phyloP scores from a whole-genome alignment of 139 green algal genomes.

The Limnomonas spitsbergensis region DNA sequence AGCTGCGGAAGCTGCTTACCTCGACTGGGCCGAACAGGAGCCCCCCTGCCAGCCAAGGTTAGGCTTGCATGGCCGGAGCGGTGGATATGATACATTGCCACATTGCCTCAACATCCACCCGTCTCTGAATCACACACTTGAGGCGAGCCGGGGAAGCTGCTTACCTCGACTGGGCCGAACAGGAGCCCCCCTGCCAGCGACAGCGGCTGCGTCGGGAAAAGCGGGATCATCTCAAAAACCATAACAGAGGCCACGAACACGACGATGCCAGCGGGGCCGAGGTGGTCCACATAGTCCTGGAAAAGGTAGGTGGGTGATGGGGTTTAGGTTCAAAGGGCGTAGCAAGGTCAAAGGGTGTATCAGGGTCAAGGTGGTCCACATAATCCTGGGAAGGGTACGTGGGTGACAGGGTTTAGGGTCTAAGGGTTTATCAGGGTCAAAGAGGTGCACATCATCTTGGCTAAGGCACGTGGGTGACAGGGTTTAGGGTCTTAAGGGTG shows the following conservation, averaged over 20 bases:
- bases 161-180: conserved; percentile 70
- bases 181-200: conserved; percentile 71
- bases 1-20: no score
- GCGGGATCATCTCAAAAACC: conserved; percentile 73
- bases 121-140: no score
- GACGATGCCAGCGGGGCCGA: conserved; percentile 60
- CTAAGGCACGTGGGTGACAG: not conserved
- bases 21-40: conserved; percentile 75
- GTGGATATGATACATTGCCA: no score
- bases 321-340: not conserved
- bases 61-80: no score
- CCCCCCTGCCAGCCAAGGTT: no score
- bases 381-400: conserved; percentile 43
- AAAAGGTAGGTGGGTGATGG: not conserved
- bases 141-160: no score
- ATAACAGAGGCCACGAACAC: conserved; percentile 65
- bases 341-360: not conserved
- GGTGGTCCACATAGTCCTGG: conserved; percentile 58
- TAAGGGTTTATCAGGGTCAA: conserved; percentile 52
- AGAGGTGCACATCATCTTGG: conserved; percentile 56
- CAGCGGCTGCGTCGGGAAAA: conserved; percentile 84
- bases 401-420: no score
- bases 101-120: no score
- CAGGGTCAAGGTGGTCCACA: conserved; percentile 62
- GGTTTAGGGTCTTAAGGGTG: no score